Base-by-base conservation (phyloP, 2,329 filamentous ascomycete species). In the Aspergillus calidoustus region DNA sequence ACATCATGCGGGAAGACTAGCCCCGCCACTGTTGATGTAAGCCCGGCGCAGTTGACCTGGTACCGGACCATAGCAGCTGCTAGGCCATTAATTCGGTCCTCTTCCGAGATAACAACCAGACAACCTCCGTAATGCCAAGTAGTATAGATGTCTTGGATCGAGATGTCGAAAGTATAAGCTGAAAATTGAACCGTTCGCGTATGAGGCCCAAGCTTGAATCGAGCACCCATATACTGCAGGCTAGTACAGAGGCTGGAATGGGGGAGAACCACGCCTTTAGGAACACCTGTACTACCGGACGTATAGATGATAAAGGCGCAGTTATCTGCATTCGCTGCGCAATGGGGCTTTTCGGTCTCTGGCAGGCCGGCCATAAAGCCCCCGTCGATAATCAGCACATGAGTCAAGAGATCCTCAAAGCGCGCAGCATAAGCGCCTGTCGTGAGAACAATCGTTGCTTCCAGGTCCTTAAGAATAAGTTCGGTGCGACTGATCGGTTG, bases 231-330 rank as follows among this genome's bases (percentile, higher is more conserved):
- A 38, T 54, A n/a, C 28, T 54, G 13, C 38, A 60, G 19, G 44
- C 53, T 57, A 43, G 64, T 63, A 13, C 57, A 60, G 30, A 59
- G 68, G 50, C 46, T 62, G 6, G 62, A 74, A 76, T 97, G 93
- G 2, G 86, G 89, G 30, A 96, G 81, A 82, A 91, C 89, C 15
- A 96, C 92, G 7, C 92, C 92, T 76, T 96, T 96, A 1, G 92
- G 92, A 52, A 92, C 80, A 1, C 93, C 92, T 0, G 93, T 96
- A 0, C 92, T 96, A 13, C 93, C 93, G 7, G 88, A 91, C 56
- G 88, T 91, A 74, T 96, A 96, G 0, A 94, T 90, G 53, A 96
- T 61, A 8, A 64, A 95, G 0, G 91, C 89, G 15, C 49, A 41
- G 28, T 61, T 58, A 5, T 59, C 25, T 8, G 57, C 54, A 13